Base-by-base conservation (phyloP, 2,329 filamentous ascomycete genomes). In the Lasiodiplodia sp. region DNA sequence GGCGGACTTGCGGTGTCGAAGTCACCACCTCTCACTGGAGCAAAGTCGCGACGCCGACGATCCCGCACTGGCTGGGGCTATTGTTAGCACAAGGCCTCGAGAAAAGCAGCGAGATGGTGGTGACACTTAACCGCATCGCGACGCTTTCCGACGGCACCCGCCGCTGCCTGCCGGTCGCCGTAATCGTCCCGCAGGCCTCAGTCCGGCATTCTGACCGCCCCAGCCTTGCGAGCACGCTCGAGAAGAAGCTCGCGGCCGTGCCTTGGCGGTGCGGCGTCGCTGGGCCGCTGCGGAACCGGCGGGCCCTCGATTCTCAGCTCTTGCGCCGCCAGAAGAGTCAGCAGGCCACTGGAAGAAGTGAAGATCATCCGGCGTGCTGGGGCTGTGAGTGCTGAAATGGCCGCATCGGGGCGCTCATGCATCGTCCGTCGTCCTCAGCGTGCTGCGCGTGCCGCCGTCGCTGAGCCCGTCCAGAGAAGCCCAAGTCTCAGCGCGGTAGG, bases 1-100 rank as follows among this genome's bases (percentile, higher is more conserved):
- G n/a, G n/a, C 18, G 28, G 60, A 63, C 28, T 51, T 63, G 60
- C 60, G 60, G 60, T 63, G 60, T 63, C 60, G 44, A 38, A 23
- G 25, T 4, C 28, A 11, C 12, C 11, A 23, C 44, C 38, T 6
- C 18, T 31, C 44, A 51, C 60, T 63, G 18, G 44, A 63, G 60
- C n/a, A 52, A 23, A 28, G 28, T 14, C 18, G 8, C 44, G 28
- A 14, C 60, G 60, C 25, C 12, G 60, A 52, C n/a, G 60, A 52
- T 63, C 60, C 23, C 44, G 44, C 60, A 7, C 44, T 44, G 3
- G 60, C 60, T 63, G 60, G 23, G 60, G 60, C 60, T 63, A 63
- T 63, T 52, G 60, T 63, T 63, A 63, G 60, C 28, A 11, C 44
- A n/a, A 11, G 25, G 14, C 10, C 12, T 31, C 23, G 60, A 16